phyloP scores from a whole-genome alignment of 2,329 filamentous ascomycete species.

The Sarocladiaceae sp. region DNA sequence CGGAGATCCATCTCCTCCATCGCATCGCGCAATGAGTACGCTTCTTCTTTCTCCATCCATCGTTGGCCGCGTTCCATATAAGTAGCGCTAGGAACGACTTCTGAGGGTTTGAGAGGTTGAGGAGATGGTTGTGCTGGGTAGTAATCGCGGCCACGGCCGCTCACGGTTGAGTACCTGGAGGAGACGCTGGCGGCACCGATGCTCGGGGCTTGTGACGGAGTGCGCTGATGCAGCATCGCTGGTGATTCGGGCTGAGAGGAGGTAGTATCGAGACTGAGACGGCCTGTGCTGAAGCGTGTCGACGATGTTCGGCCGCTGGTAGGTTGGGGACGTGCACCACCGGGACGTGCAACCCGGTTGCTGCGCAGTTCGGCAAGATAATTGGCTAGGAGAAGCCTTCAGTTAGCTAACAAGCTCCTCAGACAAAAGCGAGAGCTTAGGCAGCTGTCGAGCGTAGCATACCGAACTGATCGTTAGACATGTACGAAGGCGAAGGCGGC shows the following conservation, averaged over 20 bases:
- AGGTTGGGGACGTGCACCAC: slow-evolving; percentile 64
- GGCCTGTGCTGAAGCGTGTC: slow-evolving; percentile 26
- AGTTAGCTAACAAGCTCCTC: slow-evolving; percentile 5
- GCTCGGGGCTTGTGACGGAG: slow-evolving; percentile 32
- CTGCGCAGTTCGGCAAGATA: slow-evolving; percentile 70
- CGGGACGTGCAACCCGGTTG: slow-evolving; percentile 63
- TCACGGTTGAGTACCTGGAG: slow-evolving; percentile 46
- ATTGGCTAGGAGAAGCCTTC: slow-evolving; percentile 44
- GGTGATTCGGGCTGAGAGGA: slow-evolving; percentile 16
- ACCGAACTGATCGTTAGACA: slow-evolving; percentile 67
- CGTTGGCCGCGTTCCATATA: slow-evolving; percentile 72
- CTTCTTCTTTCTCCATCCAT: slow-evolving; percentile 81
- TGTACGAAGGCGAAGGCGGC: slow-evolving; percentile 59
- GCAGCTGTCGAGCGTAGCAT: slow-evolving; percentile 16
- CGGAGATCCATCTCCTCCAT: slow-evolving; percentile 69
- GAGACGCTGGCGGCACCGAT: slow-evolving; percentile 39
- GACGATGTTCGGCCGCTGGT: slow-evolving; percentile 28
- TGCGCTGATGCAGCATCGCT: slow-evolving; percentile 21
- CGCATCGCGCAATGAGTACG: slow-evolving; percentile 63
- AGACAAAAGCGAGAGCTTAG: neutral
- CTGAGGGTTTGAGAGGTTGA: slow-evolving; percentile 49
- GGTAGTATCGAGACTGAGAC: slow-evolving; percentile 24
- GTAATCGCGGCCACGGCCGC: slow-evolving; percentile 45
- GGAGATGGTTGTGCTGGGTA: slow-evolving; percentile 38
- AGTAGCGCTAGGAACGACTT: slow-evolving; percentile 60